Base-by-base conservation (phyloP, 1,284 basidiomycete genomes). In the Cutaneotrichosporon cavernicola region DNA sequence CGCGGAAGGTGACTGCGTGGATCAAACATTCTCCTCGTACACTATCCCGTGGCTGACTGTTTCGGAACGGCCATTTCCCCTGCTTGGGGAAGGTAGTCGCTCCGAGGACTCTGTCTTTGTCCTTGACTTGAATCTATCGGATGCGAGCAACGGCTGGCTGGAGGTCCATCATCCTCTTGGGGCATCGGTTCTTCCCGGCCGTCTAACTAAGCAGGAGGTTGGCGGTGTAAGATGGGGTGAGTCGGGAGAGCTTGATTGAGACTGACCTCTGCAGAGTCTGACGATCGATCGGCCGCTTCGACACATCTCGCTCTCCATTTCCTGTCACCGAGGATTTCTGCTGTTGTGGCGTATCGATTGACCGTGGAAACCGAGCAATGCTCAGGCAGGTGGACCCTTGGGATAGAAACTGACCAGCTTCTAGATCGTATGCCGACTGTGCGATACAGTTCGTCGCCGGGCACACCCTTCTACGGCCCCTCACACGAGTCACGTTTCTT, bases 401-500 rank as follows among this genome's bases (percentile, higher is more conserved):
- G 5, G 10, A 22, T 34, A 13, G 2, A 13, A 16, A 47, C 5
- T 56, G n/a, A 22, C 11, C 61, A 40, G 52, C 53, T 9, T 22
- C 16, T 47, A 73, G 69, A 67, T 11, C 43, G 32, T n/a, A 60
- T 63, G 9, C 69, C 75, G 0, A 58, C 72, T 6, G 46, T 73
- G 31, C 64, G 68, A 57, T 68, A 61, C 61, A 47, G 85, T 81
- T 58, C 52, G 0, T 53, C 16, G 1, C 40, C 63, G n/a, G 30
- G 16, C 2, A 18, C 18, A 3, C 13, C 52, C 13, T 31, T 53
- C 14, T 26, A 32, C 2, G 21, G 5, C 2, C 18, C 55, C 6
- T 30, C 34, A 5, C 31, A 82, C 32, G 92, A 95, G 80, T 84
- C 85, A 0, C 89, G 91, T 67, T 91, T 89, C 73, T 88, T 87